Percentiles rank a stretch among this genome's conserved stretches.
Conservation (phyloP, 2,329 filamentous ascomycete genomes). For the Neofusicoccum cordaticola region DNA sequence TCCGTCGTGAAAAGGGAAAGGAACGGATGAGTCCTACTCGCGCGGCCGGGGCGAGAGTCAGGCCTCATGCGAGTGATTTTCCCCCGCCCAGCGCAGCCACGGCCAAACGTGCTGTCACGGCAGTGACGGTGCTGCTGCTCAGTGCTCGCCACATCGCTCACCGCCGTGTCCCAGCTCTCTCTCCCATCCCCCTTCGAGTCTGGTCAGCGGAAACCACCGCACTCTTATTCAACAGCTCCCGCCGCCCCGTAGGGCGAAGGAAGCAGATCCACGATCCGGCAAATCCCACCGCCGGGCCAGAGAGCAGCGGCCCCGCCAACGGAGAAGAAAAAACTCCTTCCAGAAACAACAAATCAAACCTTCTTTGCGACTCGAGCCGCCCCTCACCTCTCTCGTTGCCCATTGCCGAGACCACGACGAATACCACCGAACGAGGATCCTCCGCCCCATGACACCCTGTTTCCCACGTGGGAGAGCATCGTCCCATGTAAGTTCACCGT, state of each 20-base stretch:
- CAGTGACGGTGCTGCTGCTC: not conserved
- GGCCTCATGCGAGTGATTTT: not conserved
- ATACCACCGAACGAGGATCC: not conserved
- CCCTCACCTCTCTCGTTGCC: not conserved
- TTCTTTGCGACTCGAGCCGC: constrained; percentile 1
- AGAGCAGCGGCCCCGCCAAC: not conserved
- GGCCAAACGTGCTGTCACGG: not conserved
- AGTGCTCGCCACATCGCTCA: not conserved
- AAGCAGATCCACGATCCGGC: not conserved
- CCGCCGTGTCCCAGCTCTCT: not conserved
- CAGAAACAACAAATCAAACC: constrained; percentile 5
- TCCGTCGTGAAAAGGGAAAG: not conserved
- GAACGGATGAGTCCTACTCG: not conserved
- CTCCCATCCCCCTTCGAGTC: not conserved
- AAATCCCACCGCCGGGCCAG: not conserved
- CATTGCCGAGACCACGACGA: not conserved
- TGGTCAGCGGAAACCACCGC: constrained; percentile 7
- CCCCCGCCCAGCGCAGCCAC: not conserved
- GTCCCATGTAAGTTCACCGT: not conserved
- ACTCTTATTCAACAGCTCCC: not conserved
- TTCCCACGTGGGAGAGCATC: not conserved
- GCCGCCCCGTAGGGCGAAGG: not conserved
- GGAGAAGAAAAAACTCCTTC: not conserved
- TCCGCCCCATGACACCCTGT: not conserved
- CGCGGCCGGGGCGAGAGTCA: not conserved